phyloP scores from a whole-genome alignment of 2,329 filamentous ascomycete species.

The Cladosporium sphaerospermum region DNA sequence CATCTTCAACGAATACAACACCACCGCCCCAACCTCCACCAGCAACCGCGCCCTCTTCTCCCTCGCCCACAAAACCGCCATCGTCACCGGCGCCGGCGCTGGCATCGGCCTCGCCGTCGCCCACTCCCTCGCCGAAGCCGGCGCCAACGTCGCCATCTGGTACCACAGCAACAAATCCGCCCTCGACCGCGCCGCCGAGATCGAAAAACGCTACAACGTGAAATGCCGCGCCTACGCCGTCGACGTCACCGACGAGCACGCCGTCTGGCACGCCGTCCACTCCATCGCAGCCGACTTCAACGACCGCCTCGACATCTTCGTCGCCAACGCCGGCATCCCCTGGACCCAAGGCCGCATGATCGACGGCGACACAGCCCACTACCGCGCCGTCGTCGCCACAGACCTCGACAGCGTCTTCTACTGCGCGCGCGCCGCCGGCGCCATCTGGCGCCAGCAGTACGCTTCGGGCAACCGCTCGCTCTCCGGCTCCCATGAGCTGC shows the following conservation, averaged over 20 bases:
- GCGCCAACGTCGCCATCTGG: conserved; percentile 42
- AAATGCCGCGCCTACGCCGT: conserved; percentile 45
- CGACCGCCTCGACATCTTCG: conserved; percentile 68
- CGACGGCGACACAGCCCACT: conserved; percentile 58
- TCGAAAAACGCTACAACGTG: conserved; percentile 29
- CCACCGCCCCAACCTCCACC: conserved; percentile 24
- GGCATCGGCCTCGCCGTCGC: conserved; percentile 32
- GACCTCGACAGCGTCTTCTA: conserved; percentile 75
- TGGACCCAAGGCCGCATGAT: conserved; percentile 66
- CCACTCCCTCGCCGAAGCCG: conserved; percentile 32
- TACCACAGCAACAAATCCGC: conserved; percentile 35
- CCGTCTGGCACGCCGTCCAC: conserved; percentile 38
- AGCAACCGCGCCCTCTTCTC: conserved; percentile 27
- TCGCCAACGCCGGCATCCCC: conserved; percentile 70
- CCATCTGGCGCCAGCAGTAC: conserved; percentile 65
- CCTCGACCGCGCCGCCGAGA: conserved; percentile 26
- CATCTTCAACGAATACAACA: conserved; percentile 32
- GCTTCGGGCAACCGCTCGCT: conserved; percentile 38
- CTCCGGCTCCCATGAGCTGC: conserved; percentile 46
- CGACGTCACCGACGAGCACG: conserved; percentile 38
- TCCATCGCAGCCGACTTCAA: conserved; percentile 57
- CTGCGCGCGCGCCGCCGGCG: conserved; percentile 64
- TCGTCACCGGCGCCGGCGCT: conserved; percentile 31
- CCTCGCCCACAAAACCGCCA: conserved; percentile 31
- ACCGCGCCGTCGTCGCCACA: conserved; percentile 61